Conservation (phyloP, 176 grass and related monocot genomes). For the Avena sativa region DNA sequence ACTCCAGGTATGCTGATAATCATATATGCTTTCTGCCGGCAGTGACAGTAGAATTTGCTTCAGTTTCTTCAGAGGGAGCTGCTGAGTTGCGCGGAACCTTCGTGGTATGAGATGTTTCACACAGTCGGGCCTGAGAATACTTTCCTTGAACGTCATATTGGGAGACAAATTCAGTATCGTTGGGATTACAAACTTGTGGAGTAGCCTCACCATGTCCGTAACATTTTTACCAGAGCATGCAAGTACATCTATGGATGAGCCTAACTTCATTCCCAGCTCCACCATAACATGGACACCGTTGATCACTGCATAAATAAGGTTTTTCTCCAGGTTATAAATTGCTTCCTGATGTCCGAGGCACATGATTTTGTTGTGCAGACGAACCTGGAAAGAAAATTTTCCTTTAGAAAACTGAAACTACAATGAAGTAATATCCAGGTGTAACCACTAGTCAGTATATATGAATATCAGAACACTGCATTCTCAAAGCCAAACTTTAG, state of each 20-base stretch:
- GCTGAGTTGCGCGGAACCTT: constrained; percentile 67
- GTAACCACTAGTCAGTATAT: not conserved
- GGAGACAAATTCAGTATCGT: constrained; percentile 67
- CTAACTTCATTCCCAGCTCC: constrained; percentile 56
- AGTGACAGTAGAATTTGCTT: constrained; percentile 81
- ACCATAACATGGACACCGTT: constrained; percentile 75
- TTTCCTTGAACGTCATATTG: constrained; percentile 74
- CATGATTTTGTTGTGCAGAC: constrained; percentile 78
- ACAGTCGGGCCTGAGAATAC: constrained; percentile 76
- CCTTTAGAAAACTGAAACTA: not conserved
- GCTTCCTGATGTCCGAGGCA: constrained; percentile 45
- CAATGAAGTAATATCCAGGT: not conserved
- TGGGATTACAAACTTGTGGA: constrained; percentile 73
- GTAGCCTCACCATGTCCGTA: constrained; percentile 75
- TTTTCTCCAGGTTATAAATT: constrained; percentile 76
- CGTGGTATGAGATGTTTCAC: constrained; percentile 65
- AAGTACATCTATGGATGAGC: constrained; percentile 76
- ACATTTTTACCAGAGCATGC: constrained; percentile 85
- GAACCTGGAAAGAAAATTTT: constrained; percentile 58
- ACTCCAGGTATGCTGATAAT: constrained; percentile 82
- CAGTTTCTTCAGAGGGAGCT: constrained; percentile 69
- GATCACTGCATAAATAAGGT: constrained; percentile 75
- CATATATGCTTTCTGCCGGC: constrained; percentile 81
- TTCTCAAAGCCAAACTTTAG: not conserved
- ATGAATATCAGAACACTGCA: not conserved